These are phyloP conservation scores for Phytopythium litorale DNA, from an alignment of 352 stramenopile genomes.

Conservation along the genomic window DNA sequence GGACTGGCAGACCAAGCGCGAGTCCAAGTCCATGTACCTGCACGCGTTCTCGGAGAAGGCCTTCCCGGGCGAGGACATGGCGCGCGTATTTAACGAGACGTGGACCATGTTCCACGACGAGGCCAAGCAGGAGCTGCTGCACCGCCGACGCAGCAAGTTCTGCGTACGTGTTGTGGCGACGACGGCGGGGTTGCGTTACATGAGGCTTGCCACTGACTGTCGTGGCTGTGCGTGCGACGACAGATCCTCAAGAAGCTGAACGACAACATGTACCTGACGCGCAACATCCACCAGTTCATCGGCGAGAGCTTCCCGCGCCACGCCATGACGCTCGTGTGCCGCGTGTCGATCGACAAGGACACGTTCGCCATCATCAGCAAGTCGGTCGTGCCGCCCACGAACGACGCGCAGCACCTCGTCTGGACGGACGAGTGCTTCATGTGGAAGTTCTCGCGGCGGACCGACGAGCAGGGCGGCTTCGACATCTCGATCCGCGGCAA, in stretches of 20 bases:
- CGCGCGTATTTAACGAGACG: conserved; percentile 72
- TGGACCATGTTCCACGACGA: conserved; percentile 78
- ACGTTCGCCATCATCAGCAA: conserved; percentile 82
- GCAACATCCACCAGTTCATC: conserved; percentile 87
- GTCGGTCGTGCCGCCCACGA: conserved; percentile 70
- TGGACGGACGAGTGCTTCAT: conserved; percentile 87
- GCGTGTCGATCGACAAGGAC: conserved; percentile 80
- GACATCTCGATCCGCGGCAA: conserved; percentile 72
- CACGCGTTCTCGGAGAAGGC: conserved; percentile 73
- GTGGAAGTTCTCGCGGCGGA: conserved; percentile 68
- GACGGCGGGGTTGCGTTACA: neutral
- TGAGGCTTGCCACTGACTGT: neutral
- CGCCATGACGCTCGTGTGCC: conserved; percentile 77
- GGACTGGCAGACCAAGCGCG: conserved; percentile 74
- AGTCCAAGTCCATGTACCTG: conserved; percentile 87
- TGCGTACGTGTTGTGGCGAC: conserved; percentile 44
- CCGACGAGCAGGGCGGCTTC: conserved; percentile 58
- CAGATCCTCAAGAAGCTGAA: conserved; percentile 84
- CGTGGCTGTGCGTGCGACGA: conserved; percentile 1
- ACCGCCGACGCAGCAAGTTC: conserved; percentile 78
- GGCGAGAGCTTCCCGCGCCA: conserved; percentile 83
- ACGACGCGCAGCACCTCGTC: conserved; percentile 82
- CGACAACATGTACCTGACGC: conserved; percentile 82
- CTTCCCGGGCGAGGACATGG: conserved; percentile 69
- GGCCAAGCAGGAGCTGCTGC: conserved; percentile 59